These are phyloP conservation scores for Pistacia atlantica DNA, from an alignment of 345 rosid species.

Conservation along the genomic window DNA sequence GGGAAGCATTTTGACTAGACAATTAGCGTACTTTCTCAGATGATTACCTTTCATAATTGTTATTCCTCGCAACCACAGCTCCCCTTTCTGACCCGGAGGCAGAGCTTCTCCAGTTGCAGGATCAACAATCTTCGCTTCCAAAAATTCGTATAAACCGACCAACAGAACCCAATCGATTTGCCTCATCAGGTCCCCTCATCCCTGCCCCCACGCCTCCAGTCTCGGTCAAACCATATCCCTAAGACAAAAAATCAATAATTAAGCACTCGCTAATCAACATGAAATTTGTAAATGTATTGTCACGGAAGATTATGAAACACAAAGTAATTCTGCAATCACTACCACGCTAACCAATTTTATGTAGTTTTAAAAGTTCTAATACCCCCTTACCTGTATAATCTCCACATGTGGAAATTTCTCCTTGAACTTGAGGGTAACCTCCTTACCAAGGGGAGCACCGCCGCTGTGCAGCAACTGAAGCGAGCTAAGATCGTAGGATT, in stretches of 20 bases:
- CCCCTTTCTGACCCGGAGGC: constrained; percentile 76
- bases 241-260: not conserved
- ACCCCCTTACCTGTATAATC: constrained; percentile 51
- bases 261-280: not conserved
- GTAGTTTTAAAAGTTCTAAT: not conserved
- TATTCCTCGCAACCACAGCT: constrained; percentile 86
- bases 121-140: constrained; percentile 85
- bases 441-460: constrained; percentile 88
- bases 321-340: no score
- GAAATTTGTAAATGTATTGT: not conserved
- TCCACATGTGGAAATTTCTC: constrained; percentile 69
- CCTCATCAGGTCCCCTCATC: constrained; percentile 48
- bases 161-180: constrained; percentile 47
- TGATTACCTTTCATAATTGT: constrained; percentile 66
- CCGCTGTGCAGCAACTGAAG: constrained; percentile 58
- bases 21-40: not conserved
- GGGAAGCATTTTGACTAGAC: no score
- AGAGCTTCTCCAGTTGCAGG: constrained; percentile 65
- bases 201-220: not conserved
- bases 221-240: constrained; percentile 5
- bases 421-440: constrained; percentile 61
- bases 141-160: constrained; percentile 66
- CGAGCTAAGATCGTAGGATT: constrained; percentile 67
- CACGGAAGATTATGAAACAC: not conserved
- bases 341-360: no score